These are phyloP conservation scores for Xerocomus potaroensis DNA, from an alignment of 768 basidiomycete genomes.

Conservation along the genomic window DNA sequence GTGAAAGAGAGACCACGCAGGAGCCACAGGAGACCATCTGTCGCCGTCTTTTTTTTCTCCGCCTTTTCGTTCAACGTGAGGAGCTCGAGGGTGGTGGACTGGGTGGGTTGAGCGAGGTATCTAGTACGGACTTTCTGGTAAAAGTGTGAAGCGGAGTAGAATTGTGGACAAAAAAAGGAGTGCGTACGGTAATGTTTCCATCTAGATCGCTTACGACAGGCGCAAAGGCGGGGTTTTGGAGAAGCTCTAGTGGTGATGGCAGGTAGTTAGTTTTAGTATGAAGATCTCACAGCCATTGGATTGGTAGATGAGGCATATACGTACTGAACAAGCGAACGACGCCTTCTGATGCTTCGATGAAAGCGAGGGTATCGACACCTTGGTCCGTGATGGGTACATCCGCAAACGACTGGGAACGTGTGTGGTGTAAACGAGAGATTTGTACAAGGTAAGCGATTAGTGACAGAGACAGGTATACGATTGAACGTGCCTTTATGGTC, in stretches of 20 bases:
- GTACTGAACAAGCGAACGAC: conserved; percentile 72
- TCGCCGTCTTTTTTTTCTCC: conserved; percentile 85
- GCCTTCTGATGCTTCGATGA: conserved; percentile 86
- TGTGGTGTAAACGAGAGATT: background rate
- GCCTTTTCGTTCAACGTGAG: conserved; percentile 80
- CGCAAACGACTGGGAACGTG: conserved; percentile 75
- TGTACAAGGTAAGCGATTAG: background rate
- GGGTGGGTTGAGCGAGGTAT: conserved; percentile 58
- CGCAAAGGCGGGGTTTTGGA: conserved; percentile 53
- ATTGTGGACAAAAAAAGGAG: background rate
- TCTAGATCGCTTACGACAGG: conserved; percentile 83
- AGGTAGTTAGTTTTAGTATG: background rate
- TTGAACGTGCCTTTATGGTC: conserved; percentile 52
- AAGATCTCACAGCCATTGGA: background rate
- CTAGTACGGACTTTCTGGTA: conserved; percentile 90
- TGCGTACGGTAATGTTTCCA: conserved; percentile 82
- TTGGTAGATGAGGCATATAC: conserved; percentile 20
- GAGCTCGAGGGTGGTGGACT: conserved; percentile 76
- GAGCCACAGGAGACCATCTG: conserved; percentile 92
- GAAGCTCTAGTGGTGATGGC: conserved; percentile 15
- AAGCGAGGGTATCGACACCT: conserved; percentile 84
- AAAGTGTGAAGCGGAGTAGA: background rate
- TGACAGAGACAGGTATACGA: no score
- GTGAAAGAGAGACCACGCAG: conserved; percentile 91
- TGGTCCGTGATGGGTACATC: conserved; percentile 82